Conservation (phyloP, 768 basidiomycete genomes). For the Dentipellis sp. region DNA sequence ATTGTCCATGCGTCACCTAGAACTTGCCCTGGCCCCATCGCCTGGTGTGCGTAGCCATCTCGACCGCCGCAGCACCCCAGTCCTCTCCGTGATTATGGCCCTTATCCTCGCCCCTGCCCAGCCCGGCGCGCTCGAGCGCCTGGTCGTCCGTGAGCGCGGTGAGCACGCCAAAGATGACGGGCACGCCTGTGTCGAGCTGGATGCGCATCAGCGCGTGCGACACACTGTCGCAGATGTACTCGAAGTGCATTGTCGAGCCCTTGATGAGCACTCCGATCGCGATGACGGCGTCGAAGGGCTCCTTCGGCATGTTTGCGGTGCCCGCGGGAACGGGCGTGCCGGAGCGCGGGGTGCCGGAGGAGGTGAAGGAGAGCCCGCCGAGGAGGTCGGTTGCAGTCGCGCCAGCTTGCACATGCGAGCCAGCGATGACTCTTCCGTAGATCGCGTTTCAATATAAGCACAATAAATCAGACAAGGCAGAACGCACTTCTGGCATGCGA, state of each 20-base stretch:
- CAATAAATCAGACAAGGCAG: constrained; percentile 1
- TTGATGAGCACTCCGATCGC: constrained; percentile 98
- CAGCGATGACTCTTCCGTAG: constrained; percentile 67
- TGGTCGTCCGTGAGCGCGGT: constrained; percentile 91
- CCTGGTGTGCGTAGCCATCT: constrained; percentile 67
- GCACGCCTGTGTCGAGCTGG: constrained; percentile 87
- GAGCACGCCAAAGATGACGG: constrained; percentile 94
- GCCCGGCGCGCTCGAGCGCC: constrained; percentile 88
- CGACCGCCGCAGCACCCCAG: constrained; percentile 95
- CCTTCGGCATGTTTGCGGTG: constrained; percentile 28
- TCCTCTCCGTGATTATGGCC: constrained; percentile 98
- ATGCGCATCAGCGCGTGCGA: constrained; percentile 92
- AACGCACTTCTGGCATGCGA: constrained; percentile 72
- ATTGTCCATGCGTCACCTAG: not conserved
- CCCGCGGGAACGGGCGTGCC: constrained; percentile 39
- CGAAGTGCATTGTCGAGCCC: constrained; percentile 97
- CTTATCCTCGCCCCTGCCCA: constrained; percentile 57
- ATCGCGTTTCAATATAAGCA: not conserved
- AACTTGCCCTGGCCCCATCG: constrained; percentile 70
- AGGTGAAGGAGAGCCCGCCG: constrained; percentile 46
- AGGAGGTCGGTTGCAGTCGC: constrained; percentile 78
- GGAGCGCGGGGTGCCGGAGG: constrained; percentile 35
- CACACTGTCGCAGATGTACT: constrained; percentile 95
- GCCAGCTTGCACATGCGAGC: constrained; percentile 72
- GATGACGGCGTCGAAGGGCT: constrained; percentile 91